Conservation (phyloP, 1,284 basidiomycete species). For the Cryptococcus maquisensis region DNA sequence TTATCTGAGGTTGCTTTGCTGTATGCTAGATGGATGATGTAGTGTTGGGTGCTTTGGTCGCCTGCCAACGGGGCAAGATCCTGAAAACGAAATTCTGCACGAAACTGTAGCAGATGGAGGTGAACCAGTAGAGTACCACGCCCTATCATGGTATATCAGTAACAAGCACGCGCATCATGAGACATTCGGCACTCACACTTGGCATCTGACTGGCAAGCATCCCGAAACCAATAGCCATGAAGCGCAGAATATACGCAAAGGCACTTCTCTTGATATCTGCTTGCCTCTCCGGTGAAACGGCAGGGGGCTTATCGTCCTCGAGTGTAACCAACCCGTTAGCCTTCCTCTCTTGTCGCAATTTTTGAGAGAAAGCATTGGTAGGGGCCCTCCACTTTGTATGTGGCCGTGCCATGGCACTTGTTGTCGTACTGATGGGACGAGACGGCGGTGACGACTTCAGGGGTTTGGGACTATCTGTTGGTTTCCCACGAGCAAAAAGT, state of each 20-base stretch:
- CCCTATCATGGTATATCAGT: slow-evolving; percentile 33
- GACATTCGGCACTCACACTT: slow-evolving; percentile 17
- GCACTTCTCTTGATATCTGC: slow-evolving; percentile 10
- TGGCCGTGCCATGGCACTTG: not conserved
- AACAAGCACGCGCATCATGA: not conserved
- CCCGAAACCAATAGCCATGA: slow-evolving; percentile 22
- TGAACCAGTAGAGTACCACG: slow-evolving; percentile 54
- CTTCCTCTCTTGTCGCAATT: not conserved
- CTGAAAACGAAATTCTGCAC: slow-evolving; percentile 39
- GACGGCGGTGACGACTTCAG: not conserved
- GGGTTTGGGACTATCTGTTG: no score
- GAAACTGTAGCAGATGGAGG: slow-evolving; percentile 51
- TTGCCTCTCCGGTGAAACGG: slow-evolving; percentile 9
- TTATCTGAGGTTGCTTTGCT: not conserved
- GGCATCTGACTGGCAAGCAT: slow-evolving; percentile 26
- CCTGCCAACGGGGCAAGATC: not conserved
- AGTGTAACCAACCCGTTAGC: not conserved
- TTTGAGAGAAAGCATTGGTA: not conserved
- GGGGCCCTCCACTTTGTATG: not conserved
- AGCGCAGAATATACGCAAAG: slow-evolving; percentile 15
- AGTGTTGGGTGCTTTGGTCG: no score
- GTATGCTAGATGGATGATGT: no score
- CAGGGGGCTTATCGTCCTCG: not conserved
- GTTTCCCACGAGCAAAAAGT: no score
- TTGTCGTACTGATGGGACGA: not conserved